Conservation (phyloP, 345 rosid genomes). For the Moringa oleifera region DNA sequence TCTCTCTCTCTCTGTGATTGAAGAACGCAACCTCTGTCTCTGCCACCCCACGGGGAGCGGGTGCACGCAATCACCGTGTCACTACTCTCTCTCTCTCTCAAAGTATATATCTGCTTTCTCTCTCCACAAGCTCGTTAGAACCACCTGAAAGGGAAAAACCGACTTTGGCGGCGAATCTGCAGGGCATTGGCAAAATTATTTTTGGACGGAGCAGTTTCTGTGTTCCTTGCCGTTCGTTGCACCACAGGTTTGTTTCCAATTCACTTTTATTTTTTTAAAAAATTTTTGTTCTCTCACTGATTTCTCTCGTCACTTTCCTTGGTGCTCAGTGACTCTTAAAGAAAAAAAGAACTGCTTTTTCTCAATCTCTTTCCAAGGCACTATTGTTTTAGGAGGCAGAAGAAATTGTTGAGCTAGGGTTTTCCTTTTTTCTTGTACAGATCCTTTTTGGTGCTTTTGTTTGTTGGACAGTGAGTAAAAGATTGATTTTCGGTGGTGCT, state of each 20-base stretch:
- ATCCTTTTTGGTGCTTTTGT: conserved; percentile 8
- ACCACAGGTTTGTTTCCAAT: conserved; percentile 22
- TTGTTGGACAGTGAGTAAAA: conserved; percentile 5
- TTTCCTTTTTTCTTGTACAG: conserved; percentile 8
- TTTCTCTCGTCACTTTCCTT: conserved; percentile 1
- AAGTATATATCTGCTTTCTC: too few species aligned
- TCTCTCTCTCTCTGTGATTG: conserved; percentile 9
- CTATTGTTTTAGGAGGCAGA: neutral
- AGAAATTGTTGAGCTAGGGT: conserved; percentile 7
- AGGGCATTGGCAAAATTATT: conserved; percentile 6
- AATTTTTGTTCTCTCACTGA: conserved; percentile 8
- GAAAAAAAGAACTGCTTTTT: too few species aligned
- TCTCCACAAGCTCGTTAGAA: conserved; percentile 6
- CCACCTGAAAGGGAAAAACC: conserved; percentile 18
- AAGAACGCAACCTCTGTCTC: conserved; percentile 15
- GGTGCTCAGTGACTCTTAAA: too few species aligned
- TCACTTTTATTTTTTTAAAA: conserved; percentile 19
- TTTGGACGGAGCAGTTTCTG: conserved; percentile 15
- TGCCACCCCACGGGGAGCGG: conserved; percentile 18
- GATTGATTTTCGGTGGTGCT: conserved; percentile 19
- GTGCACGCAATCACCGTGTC: conserved; percentile 20
- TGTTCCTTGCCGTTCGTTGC: conserved; percentile 15
- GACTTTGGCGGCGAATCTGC: conserved; percentile 18
- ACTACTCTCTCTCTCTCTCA: neutral
- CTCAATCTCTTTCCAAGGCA: too few species aligned